These are phyloP conservation scores for Colletotrichum shisoi DNA, from an alignment of 2,329 filamentous ascomycete genomes.

Conservation along the genomic window DNA sequence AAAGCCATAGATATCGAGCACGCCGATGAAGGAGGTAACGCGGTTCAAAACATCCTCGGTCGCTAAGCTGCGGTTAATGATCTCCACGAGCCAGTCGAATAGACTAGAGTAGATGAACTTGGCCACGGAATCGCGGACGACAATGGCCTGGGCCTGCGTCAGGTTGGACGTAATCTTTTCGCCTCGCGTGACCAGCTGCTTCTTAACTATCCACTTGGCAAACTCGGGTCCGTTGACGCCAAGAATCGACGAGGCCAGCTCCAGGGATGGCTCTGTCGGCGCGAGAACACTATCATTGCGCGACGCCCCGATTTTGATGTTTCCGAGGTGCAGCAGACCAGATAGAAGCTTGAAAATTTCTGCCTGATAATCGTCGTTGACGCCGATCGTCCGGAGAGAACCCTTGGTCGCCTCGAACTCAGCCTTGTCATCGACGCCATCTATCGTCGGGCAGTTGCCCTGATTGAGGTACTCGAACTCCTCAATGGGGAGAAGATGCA, in stretches of 20 bases:
- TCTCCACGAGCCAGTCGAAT: constrained; percentile 99
- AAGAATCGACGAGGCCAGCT: constrained; percentile 82
- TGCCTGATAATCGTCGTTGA: constrained; percentile 74
- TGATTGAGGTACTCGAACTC: constrained; percentile 97
- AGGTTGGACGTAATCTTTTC: constrained; percentile 98
- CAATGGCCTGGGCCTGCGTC: constrained; percentile 88
- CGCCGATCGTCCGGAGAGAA: constrained; percentile 87
- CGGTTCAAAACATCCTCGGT: constrained; percentile 84
- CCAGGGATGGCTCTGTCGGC: constrained; percentile 80
- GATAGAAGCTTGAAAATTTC: constrained; percentile 91
- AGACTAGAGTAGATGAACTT: constrained; percentile 99
- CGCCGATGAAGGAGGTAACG: constrained; percentile 91
- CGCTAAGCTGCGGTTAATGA: constrained; percentile 89
- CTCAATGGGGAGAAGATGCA: constrained; percentile 81
- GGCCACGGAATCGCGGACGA: constrained; percentile 95
- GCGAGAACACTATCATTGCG: constrained; percentile 86
- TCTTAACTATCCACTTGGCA: constrained; percentile 98
- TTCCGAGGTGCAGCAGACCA: constrained; percentile 90
- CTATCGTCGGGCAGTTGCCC: constrained; percentile 87
- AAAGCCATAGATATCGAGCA: constrained; percentile 98
- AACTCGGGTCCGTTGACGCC: constrained; percentile 88
- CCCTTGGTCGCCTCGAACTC: constrained; percentile 90
- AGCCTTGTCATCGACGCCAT: constrained; percentile 93
- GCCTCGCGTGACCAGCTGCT: constrained; percentile 93
- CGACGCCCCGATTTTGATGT: constrained; percentile 93